phyloP scores from a whole-genome alignment of 305 asterid genomes.

The Stenogyne calaminthoides region DNA sequence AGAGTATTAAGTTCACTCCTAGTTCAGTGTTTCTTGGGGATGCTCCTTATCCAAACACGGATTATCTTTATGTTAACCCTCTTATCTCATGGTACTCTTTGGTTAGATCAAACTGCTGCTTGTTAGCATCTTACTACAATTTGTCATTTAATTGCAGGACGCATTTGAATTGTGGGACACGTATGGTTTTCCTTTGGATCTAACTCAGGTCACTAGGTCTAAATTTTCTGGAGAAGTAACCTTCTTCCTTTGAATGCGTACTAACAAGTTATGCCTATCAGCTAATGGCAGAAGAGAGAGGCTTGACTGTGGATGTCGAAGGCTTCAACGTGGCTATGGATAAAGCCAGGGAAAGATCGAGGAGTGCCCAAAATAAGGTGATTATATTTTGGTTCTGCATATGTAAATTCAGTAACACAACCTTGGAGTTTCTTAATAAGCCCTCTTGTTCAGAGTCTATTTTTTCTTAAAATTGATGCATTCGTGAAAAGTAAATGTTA shows the following conservation, averaged over 20 bases:
- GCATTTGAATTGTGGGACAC: constrained; percentile 98
- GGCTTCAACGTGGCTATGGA: constrained; percentile 78
- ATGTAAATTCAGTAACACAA: background rate
- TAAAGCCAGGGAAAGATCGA: constrained; percentile 90
- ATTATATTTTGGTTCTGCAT: constrained; percentile 22
- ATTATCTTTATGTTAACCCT: background rate
- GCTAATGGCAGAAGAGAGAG: constrained; percentile 99
- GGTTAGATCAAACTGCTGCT: constrained; percentile 4
- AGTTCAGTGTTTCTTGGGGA: background rate
- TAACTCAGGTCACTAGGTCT: constrained; percentile 75
- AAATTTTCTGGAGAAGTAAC: constrained; percentile 4
- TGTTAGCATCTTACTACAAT: constrained; percentile 30
- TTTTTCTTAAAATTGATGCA: constrained; percentile 3
- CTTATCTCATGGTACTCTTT: constrained; percentile 7
- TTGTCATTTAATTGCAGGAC: constrained; percentile 61
- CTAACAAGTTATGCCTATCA: constrained; percentile 40
- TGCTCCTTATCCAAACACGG: constrained; percentile 3
- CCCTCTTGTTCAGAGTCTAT: background rate
- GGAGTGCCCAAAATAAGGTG: constrained; percentile 96
- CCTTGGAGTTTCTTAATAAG: constrained; percentile 3
- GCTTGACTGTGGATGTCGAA: constrained; percentile 75
- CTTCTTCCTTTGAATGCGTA: constrained; percentile 24
- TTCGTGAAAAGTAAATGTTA: constrained; percentile 19
- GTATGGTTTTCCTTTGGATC: constrained; percentile 94
- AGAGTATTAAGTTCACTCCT: background rate